Evolutionary conservation across 345 rosid species (phyloP), one percentile per base, ranked within the genome.

Genomic region (Ailanthus altissimus): DNA sequence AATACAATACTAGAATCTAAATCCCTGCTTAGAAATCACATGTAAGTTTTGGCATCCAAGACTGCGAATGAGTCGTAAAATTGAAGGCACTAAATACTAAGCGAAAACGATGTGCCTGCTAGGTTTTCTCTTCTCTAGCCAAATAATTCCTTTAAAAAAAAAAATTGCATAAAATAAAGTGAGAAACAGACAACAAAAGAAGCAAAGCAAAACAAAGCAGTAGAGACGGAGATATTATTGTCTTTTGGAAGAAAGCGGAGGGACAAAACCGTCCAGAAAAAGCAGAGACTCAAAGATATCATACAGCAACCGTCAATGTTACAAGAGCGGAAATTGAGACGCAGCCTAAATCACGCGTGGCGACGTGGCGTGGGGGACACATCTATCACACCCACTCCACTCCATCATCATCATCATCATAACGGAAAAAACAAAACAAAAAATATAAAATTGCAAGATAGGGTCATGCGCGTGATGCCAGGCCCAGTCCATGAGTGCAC

Each of bases 281-380:
- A 10, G 43, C 26, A 16, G 6, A 18, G 11, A 32, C n/a, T n/a
- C 45, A 51, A 12, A 28, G 43, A 68, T 21, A n/a, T n/a, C n/a
- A 7, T 54, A 63, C 62, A 21, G 77, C 21, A 60, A 61, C 68
- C 43, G 73, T 53, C 66, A 32, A 32, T 32, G 38, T 32, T 32
- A 3, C n/a, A 5, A 13, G 64, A 56, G 75, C 71, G 68, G 77
- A 75, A 59, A 74, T 70, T 65, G 81, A 54, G 84, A 75, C 46
- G 14, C 25, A 4, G 42, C 25, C 67, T 77, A 42, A 66, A 61
- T 70, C 61, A 74, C 74, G 83, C 82, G 78, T 82, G 79, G 81
- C 78, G 62, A 54, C 47, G 76, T 23, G 51, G 42, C 36, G 64
- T 50, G 75, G 49, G 40, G 74, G 60, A 43, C 84, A 47, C 58